A percentile compares a stretch with the other conserved stretches of the same genome.
Conservation (phyloP, 176 grass and related monocot species). For the Phoenix dactylifera region DNA sequence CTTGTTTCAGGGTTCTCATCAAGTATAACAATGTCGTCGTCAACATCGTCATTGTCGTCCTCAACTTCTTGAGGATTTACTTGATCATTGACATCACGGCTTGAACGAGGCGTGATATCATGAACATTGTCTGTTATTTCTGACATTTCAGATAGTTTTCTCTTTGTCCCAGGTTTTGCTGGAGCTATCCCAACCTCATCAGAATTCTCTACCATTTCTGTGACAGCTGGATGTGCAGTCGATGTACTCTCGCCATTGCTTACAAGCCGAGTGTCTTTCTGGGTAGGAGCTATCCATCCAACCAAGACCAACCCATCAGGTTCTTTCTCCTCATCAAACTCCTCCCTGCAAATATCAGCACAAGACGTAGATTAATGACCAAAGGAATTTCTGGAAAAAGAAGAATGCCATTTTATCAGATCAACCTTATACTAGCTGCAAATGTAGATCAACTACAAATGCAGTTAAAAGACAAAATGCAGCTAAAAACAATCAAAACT, state of each 20-base stretch:
- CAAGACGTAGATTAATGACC: neutral
- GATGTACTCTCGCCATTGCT: conserved; percentile 57
- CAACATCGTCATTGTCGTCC: conserved; percentile 42
- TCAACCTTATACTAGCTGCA: too few relatives aligned
- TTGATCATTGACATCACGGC: conserved; percentile 15
- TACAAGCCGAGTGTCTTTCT: conserved; percentile 23
- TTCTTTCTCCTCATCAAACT: conserved; percentile 80
- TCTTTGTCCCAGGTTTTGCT: conserved; percentile 45
- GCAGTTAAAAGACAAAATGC: too few relatives aligned
- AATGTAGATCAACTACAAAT: too few relatives aligned
- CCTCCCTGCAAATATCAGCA: conserved; percentile 58
- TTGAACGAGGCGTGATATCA: conserved; percentile 3
- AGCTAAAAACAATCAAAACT: too few relatives aligned
- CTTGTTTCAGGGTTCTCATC: conserved; percentile 36
- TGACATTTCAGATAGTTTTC: conserved; percentile 60
- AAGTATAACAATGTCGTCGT: conserved; percentile 45
- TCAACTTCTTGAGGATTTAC: conserved; percentile 46
- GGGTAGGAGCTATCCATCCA: conserved; percentile 58
- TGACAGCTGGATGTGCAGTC: conserved; percentile 18
- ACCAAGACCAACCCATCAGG: conserved; percentile 80
- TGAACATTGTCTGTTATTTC: conserved; percentile 35
- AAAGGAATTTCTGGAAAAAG: too few relatives aligned
- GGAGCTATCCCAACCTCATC: conserved; percentile 11
- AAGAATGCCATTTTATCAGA: too few relatives aligned
- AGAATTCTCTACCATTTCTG: conserved; percentile 11